Evolutionary conservation across 176 grass and related monocot species (phyloP), one percentile per base, ranked within the genome.

Genomic region (Phoenix dactylifera): DNA sequence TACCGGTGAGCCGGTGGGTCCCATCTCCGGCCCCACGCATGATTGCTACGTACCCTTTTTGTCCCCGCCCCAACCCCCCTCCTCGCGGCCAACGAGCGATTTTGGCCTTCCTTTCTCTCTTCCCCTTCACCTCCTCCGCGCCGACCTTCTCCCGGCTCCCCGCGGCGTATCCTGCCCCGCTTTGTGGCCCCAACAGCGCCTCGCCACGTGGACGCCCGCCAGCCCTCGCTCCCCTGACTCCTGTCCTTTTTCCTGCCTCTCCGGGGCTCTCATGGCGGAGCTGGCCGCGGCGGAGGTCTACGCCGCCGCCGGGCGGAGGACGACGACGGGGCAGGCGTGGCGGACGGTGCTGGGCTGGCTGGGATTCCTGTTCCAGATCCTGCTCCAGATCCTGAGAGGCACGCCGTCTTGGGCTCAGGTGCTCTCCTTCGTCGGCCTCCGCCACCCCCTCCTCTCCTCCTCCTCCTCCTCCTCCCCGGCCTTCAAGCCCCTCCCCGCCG

Each of bases 361-460:
- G 63, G 85, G 79, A 2, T 83, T 99, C 74, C 76, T 99, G 59
- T 65, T 98, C 29, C 84, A 85, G 66, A 58, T 89, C 55, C 71
- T 98, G 56, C 71, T 93, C 49, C 88, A 93, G 85, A 89, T 93
- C 73, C 82, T 93, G 52, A 79, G 94, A 23, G 85, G 82, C 18
- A 93, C 88, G 7, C 94, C 94, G 2, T 93, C 94, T 28, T 89
- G 73, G 70, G 67, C 85, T 18, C 94, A 99, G 79, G 79, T 93
- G 66, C 82, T 99, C 5, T 86, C 94, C 67, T 99, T 85, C 73
- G 71, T 93, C 60, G 88, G 94, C 52, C 78, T 99, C 69, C 94
- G 88, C 26, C 76, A 89, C 70, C 79, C 85, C 0, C 83, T 87
- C 49, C 86, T 95, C 52, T 64, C 83, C 52, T 65, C 76, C 24